phyloP scores from a whole-genome alignment of 2,329 filamentous ascomycete species.

The Arthrocladium fulminans region DNA sequence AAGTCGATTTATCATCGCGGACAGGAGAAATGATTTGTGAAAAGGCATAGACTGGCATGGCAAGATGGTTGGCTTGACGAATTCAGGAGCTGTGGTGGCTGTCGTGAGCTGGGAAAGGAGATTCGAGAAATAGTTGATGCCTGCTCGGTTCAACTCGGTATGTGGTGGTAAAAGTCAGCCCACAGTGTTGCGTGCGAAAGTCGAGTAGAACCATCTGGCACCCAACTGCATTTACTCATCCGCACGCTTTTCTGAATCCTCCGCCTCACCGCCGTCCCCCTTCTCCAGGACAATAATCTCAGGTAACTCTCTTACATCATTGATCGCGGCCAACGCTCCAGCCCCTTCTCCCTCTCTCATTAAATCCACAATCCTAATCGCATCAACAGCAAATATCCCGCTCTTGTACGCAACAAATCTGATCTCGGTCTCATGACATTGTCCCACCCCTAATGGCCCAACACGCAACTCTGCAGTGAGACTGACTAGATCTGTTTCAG shows the following conservation, averaged over 20 bases:
- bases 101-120: too few relatives aligned
- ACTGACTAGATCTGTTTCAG: conserved; percentile 46
- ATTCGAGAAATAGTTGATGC: too few relatives aligned
- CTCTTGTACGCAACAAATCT: conserved; percentile 32
- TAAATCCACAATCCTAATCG: conserved; percentile 21
- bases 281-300: conserved; percentile 16
- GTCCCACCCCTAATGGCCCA: conserved; percentile 25
- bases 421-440: conserved; percentile 48
- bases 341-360: conserved; percentile 19
- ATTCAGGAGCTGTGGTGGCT: too few relatives aligned
- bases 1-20: too few relatives aligned
- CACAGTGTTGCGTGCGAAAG: too few relatives aligned
- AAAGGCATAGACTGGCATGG: too few relatives aligned
- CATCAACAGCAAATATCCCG: conserved; percentile 25
- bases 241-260: background rate
- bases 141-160: too few relatives aligned
- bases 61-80: too few relatives aligned
- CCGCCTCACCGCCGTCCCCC: background rate
- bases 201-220: too few relatives aligned
- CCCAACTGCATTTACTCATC: too few relatives aligned
- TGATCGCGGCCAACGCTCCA: conserved; percentile 15
- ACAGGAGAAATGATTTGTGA: too few relatives aligned
- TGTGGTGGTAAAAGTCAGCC: too few relatives aligned
- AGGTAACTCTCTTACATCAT: conserved; percentile 19
- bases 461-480: conserved; percentile 50